These are phyloP conservation scores for Aspergillus biplanus DNA, from an alignment of 495 filamentous ascomycete genomes.

Conservation along the genomic window DNA sequence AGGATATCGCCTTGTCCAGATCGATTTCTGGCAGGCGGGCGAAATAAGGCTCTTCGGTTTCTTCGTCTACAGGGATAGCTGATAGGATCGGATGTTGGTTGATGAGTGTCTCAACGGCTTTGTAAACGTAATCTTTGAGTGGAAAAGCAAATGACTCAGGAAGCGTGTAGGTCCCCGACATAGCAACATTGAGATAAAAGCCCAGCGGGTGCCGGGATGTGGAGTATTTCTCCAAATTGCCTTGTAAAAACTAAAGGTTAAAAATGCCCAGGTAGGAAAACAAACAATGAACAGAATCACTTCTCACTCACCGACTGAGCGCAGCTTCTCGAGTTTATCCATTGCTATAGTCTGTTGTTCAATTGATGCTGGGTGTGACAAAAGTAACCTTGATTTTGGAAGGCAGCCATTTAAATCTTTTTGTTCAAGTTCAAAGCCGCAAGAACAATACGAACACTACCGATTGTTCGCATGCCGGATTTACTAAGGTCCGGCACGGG, in stretches of 20 bases:
- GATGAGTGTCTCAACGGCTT: slow-evolving; percentile 42
- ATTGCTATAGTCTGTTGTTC: slow-evolving; percentile 5
- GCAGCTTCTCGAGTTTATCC: slow-evolving; percentile 34
- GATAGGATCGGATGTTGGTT: slow-evolving; percentile 46
- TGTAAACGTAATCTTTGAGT: slow-evolving; percentile 39
- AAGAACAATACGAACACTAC: not conserved
- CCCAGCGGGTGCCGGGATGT: slow-evolving; percentile 44
- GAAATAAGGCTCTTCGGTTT: slow-evolving; percentile 44
- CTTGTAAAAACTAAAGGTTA: slow-evolving; percentile 27
- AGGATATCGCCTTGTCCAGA: slow-evolving; percentile 38
- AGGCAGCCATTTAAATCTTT: not conserved
- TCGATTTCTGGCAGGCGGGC: slow-evolving; percentile 48
- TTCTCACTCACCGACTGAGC: slow-evolving; percentile 33
- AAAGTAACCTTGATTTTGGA: not conserved
- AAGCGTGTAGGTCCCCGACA: slow-evolving; percentile 43
- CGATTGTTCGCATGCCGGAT: not conserved
- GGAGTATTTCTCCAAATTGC: slow-evolving; percentile 47
- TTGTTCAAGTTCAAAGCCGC: not conserved
- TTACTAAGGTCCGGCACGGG: too few species aligned
- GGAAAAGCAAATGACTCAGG: slow-evolving; percentile 33
- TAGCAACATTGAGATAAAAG: slow-evolving; percentile 50
- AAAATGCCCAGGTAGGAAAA: not conserved
- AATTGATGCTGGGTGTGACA: not conserved
- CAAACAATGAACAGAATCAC: not conserved
- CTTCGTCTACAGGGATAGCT: slow-evolving; percentile 45